Evolutionary conservation across 225 moss, liverwort and hornwort genomes (phyloP), one percentile per base, ranked within the genome.

Genomic region (Physcomitrellopsis africana): DNA sequence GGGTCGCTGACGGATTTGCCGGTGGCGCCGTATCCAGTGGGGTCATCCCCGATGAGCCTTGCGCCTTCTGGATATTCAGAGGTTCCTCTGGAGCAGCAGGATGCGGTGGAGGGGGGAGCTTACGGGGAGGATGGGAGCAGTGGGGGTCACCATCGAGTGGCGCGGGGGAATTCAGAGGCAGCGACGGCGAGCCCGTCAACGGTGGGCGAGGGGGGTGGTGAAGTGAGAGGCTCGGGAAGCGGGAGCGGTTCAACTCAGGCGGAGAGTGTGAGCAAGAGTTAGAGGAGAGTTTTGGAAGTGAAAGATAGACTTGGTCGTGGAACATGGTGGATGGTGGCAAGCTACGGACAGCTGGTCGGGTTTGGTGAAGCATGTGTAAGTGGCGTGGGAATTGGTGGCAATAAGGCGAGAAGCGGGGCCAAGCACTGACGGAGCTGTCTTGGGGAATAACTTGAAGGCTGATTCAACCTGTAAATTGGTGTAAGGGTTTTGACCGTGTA

Each of bases 1-100:
- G 93, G 95, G 57, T 99, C 99, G 29, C 80, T 99, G 75, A 85
- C 92, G 59, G 95, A 99, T 71, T 88, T 99, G 89, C 95, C 99
- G 8, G 95, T 99, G 77, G 93, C 93, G 24, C 99, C 99, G 62
- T 99, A 88, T 65, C 94, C 97, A 27, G 76, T 85, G 51, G 94
- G 91, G 27, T 89, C 86, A 32, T 89, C 85, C 1, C 81, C 90
- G 51, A 83, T 90, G 14, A 84, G 82, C 43, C 83, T 93, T 75
- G 99, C 83, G 72, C 89, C 93, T 72, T 84, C 91, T 19, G 86
- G 92, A 15, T 82, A 89, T 6, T 81, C 90, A 12, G 95, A 93
- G 62, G 77, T 73, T 61, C 81, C 82, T 64, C 84, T 85, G 78
- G 95, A 99, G 64, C 81, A 81, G n/a, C 65, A 86, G 11, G 73